A percentile compares a stretch with the other conserved stretches of the same genome.
These are phyloP conservation scores for Flagelloscypha sp. DNA, from an alignment of 768 basidiomycete genomes.

Conservation along the genomic window DNA sequence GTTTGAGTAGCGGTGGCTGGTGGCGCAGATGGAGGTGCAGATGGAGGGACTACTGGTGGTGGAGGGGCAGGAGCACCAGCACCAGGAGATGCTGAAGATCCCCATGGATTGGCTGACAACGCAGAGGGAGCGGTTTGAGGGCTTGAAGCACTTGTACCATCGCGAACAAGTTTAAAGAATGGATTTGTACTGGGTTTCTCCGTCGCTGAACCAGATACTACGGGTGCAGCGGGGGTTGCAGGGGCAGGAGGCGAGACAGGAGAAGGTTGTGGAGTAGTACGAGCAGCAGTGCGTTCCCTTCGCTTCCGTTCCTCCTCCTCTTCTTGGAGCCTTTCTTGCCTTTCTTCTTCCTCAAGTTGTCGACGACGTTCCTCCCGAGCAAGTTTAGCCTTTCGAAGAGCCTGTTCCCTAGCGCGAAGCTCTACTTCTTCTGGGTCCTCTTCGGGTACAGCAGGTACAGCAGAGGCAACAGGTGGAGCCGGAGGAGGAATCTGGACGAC, in stretches of 20 bases:
- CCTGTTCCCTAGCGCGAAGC: conserved; percentile 61
- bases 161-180: conserved; percentile 61
- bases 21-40: conserved; percentile 29
- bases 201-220: too few species aligned
- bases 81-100: conserved; percentile 21
- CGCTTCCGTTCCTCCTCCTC: conserved; percentile 28
- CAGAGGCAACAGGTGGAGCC: conserved; percentile 16
- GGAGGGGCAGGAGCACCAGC: conserved; percentile 18
- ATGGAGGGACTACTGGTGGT: conserved; percentile 29
- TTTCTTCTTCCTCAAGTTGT: conserved; percentile 48
- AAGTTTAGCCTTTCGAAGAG: conserved; percentile 62
- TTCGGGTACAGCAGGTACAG: conserved; percentile 29
- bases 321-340: conserved; percentile 27
- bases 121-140: too few species aligned
- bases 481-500: conserved; percentile 13
- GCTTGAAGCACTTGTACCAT: conserved; percentile 30
- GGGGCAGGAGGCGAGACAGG: conserved; percentile 19
- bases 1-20: conserved; percentile 25
- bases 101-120: too few species aligned
- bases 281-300: conserved; percentile 25
- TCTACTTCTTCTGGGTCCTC: conserved; percentile 75
- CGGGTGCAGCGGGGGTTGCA: conserved; percentile 14
- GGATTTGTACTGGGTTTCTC: conserved; percentile 69
- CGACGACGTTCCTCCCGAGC: conserved; percentile 65
- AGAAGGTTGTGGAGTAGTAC: conserved; percentile 17